These are phyloP conservation scores for Phylloporus arenicola DNA, from an alignment of 768 basidiomycete genomes.

Conservation along the genomic window DNA sequence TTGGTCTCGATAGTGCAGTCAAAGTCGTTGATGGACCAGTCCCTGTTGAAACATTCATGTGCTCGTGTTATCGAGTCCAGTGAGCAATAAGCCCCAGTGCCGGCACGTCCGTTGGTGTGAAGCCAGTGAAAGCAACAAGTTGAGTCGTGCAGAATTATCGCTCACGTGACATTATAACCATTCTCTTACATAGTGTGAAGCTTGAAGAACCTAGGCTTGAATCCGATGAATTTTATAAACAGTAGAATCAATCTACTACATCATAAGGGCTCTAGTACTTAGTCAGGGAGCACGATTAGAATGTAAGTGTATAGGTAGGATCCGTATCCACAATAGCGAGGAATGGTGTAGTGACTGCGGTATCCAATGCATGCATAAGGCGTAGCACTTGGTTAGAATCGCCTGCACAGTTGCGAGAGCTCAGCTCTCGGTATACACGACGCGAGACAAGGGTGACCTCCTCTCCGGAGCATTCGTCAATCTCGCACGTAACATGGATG, in stretches of 20 bases:
- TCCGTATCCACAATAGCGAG: background rate
- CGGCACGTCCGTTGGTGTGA: background rate
- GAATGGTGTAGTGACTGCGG: background rate
- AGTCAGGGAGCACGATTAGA: slow-evolving; percentile 9
- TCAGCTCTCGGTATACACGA: slow-evolving; percentile 19
- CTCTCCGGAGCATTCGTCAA: slow-evolving; percentile 12
- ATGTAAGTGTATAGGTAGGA: background rate
- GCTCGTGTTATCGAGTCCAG: background rate
- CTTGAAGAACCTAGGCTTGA: too few relatives aligned
- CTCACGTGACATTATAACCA: slow-evolving; percentile 11
- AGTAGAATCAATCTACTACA: slow-evolving; percentile 28
- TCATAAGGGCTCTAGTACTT: background rate
- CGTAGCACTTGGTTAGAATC: background rate
- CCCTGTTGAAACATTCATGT: background rate
- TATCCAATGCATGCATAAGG: background rate
- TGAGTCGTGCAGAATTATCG: background rate
- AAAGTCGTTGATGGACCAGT: slow-evolving; percentile 1
- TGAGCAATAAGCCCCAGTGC: background rate
- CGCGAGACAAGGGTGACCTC: slow-evolving; percentile 25
- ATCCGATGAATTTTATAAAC: slow-evolving; percentile 5
- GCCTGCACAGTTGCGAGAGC: slow-evolving; percentile 2
- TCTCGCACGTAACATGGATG: slow-evolving; percentile 5
- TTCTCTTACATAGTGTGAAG: too few relatives aligned
- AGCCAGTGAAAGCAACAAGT: background rate
- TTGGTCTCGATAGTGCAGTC: background rate